Percentiles rank a stretch among this genome's conserved stretches.
Conservation (phyloP, 345 rosid species). For the Geranium rotundifolium region DNA sequence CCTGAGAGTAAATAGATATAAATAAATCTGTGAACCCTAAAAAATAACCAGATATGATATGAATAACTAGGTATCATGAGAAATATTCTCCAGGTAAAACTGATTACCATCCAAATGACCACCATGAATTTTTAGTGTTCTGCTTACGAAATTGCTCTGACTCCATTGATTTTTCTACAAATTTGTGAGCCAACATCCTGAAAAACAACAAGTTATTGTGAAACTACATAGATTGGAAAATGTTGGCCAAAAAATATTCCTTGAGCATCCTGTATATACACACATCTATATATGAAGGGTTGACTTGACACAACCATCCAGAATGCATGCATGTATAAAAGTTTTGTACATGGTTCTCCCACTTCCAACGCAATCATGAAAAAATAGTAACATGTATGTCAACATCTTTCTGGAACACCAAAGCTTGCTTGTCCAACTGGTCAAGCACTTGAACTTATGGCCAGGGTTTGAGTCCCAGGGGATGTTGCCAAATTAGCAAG, state of each 20-base stretch:
- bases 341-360: not conserved
- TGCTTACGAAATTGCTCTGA: conserved; percentile 45
- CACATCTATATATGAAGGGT: not conserved
- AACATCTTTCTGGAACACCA: not conserved
- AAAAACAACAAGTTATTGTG: conserved; percentile 6
- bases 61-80: not conserved
- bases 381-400: not conserved
- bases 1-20: conserved; percentile 37
- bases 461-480: no score
- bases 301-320: not conserved
- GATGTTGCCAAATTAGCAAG: not conserved
- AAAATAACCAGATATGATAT: conserved; percentile 1
- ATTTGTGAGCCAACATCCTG: conserved; percentile 96
- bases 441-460: no score
- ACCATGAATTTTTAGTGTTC: conserved; percentile 74
- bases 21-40: conserved; percentile 2
- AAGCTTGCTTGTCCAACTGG: no score
- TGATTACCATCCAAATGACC: conserved; percentile 86
- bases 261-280: no score
- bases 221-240: not conserved
- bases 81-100: conserved; percentile 4
- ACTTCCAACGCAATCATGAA: not conserved
- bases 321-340: not conserved
- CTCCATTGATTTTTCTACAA: conserved; percentile 61
- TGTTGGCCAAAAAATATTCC: not conserved